Conservation (phyloP, 306 rosid species). For the Vigna nakashimae region DNA sequence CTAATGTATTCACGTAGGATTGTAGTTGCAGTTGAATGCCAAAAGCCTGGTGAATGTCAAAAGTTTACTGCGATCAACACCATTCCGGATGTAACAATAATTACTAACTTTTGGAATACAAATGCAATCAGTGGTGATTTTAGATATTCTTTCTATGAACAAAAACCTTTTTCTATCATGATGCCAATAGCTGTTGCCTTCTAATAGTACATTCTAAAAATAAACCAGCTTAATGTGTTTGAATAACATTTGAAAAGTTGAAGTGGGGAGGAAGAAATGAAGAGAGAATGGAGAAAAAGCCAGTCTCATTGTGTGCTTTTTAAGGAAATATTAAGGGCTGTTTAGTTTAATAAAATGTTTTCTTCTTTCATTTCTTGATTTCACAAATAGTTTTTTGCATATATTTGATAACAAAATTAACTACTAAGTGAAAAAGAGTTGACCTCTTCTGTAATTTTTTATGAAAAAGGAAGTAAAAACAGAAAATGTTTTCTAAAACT, state of each 20-base stretch:
- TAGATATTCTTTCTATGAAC: constrained; percentile 27
- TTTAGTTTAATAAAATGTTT: neutral
- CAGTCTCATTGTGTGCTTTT: constrained; percentile 28
- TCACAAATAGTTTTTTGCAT: neutral
- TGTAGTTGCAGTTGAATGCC: constrained; percentile 27
- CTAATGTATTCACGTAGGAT: constrained; percentile 29
- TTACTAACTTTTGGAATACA: constrained; percentile 31
- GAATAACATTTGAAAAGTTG: constrained; percentile 25
- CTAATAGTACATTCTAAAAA: constrained; percentile 23
- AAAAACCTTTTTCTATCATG: constrained; percentile 16
- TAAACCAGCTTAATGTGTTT: constrained; percentile 31
- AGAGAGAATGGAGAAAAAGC: constrained; percentile 23
- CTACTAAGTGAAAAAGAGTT: neutral
- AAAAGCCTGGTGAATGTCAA: constrained; percentile 19
- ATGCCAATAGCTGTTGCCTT: constrained; percentile 29
- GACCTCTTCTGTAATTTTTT: neutral
- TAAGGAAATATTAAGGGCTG: neutral
- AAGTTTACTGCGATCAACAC: constrained; percentile 31
- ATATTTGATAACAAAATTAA: neutral
- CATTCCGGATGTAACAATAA: constrained; percentile 19
- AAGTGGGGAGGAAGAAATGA: neutral
- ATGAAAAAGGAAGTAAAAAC: neutral
- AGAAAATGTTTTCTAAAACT: neutral
- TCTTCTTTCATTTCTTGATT: constrained; percentile 7
- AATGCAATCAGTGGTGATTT: neutral